phyloP scores from a whole-genome alignment of 2,329 filamentous ascomycete genomes.

The Chaetothyriales sp. region DNA sequence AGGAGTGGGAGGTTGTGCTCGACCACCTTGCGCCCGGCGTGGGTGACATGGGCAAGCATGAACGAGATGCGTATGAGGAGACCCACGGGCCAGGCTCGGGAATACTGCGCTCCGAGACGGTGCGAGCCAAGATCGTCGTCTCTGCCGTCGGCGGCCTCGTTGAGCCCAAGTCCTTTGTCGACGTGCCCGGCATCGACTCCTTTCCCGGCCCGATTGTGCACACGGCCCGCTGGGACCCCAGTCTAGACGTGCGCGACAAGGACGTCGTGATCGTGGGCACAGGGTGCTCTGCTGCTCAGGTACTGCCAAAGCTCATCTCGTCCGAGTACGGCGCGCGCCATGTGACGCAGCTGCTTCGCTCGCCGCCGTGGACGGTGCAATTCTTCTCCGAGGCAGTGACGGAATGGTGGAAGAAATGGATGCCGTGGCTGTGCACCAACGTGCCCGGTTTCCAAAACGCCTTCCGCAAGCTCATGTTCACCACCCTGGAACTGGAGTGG shows the following conservation, averaged over 20 bases:
- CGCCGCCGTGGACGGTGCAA: slow-evolving; percentile 43
- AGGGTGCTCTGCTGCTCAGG: slow-evolving; percentile 43
- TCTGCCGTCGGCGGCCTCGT: slow-evolving; percentile 42
- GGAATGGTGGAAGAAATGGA: slow-evolving; percentile 33
- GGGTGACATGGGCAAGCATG: slow-evolving; percentile 37
- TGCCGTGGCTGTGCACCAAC: slow-evolving; percentile 30
- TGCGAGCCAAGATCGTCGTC: slow-evolving; percentile 40
- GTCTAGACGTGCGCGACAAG: slow-evolving; percentile 34
- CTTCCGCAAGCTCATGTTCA: slow-evolving; percentile 32
- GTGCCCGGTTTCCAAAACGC: slow-evolving; percentile 38
- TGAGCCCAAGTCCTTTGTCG: slow-evolving; percentile 32
- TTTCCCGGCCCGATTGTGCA: slow-evolving; percentile 44
- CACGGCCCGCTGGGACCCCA: slow-evolving; percentile 41
- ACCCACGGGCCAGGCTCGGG: slow-evolving; percentile 33
- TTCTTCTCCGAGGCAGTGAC: slow-evolving; percentile 22
- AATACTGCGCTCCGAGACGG: slow-evolving; percentile 36
- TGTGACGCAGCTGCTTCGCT: slow-evolving; percentile 45
- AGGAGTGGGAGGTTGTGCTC: slow-evolving; percentile 41
- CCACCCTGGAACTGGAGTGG: slow-evolving; percentile 22
- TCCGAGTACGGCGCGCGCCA: slow-evolving; percentile 36
- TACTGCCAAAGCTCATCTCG: slow-evolving; percentile 37
- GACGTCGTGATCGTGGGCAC: slow-evolving; percentile 44
- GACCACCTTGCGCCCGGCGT: slow-evolving; percentile 36
- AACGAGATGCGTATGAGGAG: slow-evolving; percentile 30
- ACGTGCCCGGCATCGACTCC: slow-evolving; percentile 36